phyloP scores from a whole-genome alignment of 768 basidiomycete genomes.

The Hortiboletus flavorubellus region DNA sequence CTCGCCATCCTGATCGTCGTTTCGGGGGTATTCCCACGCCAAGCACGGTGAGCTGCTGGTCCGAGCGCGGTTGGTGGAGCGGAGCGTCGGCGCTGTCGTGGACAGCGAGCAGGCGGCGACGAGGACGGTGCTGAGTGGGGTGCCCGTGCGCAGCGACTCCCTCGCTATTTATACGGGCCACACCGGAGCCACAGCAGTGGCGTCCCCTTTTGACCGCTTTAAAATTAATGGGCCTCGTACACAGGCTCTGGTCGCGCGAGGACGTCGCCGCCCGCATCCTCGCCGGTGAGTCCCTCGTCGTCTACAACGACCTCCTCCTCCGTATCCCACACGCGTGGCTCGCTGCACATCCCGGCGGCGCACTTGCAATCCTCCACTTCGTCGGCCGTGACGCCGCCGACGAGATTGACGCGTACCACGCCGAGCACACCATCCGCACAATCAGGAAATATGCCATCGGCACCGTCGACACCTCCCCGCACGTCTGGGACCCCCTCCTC shows the following conservation, averaged over 20 bases:
- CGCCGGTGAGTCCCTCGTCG: slow-evolving; percentile 70
- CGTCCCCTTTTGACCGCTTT: background rate
- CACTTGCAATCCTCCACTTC: slow-evolving; percentile 88
- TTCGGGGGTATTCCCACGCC: slow-evolving; percentile 23
- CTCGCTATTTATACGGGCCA: slow-evolving; percentile 27
- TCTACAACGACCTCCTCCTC: slow-evolving; percentile 63
- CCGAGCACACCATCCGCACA: slow-evolving; percentile 35
- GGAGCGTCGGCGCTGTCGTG: slow-evolving; percentile 8
- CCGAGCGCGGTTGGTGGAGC: background rate
- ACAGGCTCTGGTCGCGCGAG: slow-evolving; percentile 42
- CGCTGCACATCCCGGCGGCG: slow-evolving; percentile 84
- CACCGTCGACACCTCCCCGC: slow-evolving; percentile 50
- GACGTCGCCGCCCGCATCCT: slow-evolving; percentile 69
- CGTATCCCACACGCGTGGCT: slow-evolving; percentile 75
- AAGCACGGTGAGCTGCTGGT: background rate
- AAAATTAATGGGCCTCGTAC: slow-evolving; percentile 30
- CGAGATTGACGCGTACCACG: slow-evolving; percentile 93
- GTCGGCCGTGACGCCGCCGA: slow-evolving; percentile 93
- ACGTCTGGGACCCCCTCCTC: slow-evolving; percentile 69
- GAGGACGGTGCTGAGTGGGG: background rate
- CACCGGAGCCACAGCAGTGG: background rate
- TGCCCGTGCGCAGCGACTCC: background rate
- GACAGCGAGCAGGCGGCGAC: slow-evolving; percentile 7
- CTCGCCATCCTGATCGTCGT: slow-evolving; percentile 20
- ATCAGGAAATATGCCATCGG: slow-evolving; percentile 60